Base-by-base conservation (phyloP, 225 moss, liverwort and hornwort genomes). In the Anthoceros angustus region DNA sequence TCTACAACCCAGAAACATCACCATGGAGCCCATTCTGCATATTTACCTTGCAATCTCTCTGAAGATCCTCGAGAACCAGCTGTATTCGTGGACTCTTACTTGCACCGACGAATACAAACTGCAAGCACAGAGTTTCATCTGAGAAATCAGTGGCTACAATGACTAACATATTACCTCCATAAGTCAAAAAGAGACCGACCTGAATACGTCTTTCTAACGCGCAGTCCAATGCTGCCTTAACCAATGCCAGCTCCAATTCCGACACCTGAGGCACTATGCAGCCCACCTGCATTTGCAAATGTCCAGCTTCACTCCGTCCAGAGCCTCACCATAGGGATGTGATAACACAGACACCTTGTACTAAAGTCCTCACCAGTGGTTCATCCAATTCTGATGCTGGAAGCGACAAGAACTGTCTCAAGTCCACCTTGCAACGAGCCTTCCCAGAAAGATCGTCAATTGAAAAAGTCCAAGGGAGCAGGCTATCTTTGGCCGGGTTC, bases 191-290 rank as follows among this genome's bases (percentile, higher is more conserved):
- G 79, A 71, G 72, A 42, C 39, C 40, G 63, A 86, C 87, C 83
- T 86, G 79, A 71, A 79, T 79, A 74, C 76, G 83, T 69, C 79
- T 81, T 72, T 70, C 75, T 25, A 76, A 45, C 48, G 79, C 74
- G 72, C 71, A 80, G 62, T 73, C 75, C 55, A 77, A 68, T 38
- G 79, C 79, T 70, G 80, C 77, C 76, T 67, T 81, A 71, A 83
- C 75, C 67, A 77, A 74, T 40, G 77, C 73, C 63, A 88, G 40
- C 42, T 88, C 83, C 69, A 76, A 71, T 46, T 86, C 81, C 42
- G 85, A 74, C 16, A 77, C 75, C 55, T 78, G 72, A 32, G 73
- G 79, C 65, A 78, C 75, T 43, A 88, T 80, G 70, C 85, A 88
- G 65, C 87, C 83, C 60, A 88, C 77, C 85, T 88, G 67, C 71